phyloP scores from a whole-genome alignment of 1,139 yeast species.

The Debaryomycetaceae sp. region DNA sequence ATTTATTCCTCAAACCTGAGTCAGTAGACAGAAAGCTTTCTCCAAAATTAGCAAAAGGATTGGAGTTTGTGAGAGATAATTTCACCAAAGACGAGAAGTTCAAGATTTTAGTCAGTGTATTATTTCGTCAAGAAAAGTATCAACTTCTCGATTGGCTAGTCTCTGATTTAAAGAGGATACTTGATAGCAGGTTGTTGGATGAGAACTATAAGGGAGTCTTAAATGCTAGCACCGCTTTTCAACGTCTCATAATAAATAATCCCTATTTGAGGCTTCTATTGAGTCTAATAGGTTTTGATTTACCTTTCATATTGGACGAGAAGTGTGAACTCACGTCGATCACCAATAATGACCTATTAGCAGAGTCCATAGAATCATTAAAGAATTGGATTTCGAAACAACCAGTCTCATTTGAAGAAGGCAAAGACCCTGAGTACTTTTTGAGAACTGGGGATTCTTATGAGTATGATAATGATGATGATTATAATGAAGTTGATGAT shows the following conservation, averaged over 20 bases:
- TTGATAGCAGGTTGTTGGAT: constrained; percentile 19
- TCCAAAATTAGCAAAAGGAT: constrained; percentile 29
- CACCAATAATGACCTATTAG: constrained; percentile 16
- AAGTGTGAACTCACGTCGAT: constrained; percentile 24
- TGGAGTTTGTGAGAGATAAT: constrained; percentile 35
- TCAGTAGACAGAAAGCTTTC: constrained; percentile 11
- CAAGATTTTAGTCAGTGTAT: constrained; percentile 47
- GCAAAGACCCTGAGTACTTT: constrained; percentile 35
- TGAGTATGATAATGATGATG: constrained; percentile 16
- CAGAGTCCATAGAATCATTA: constrained; percentile 21
- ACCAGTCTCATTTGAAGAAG: constrained; percentile 40
- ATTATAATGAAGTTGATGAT: constrained; percentile 14
- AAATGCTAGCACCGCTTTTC: constrained; percentile 15
- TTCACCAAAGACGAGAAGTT: constrained; percentile 34
- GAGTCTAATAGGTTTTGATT: constrained; percentile 30
- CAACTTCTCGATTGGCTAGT: constrained; percentile 42
- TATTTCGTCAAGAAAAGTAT: constrained; percentile 44
- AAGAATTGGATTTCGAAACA: constrained; percentile 30
- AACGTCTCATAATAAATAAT: constrained; percentile 32
- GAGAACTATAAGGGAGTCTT: constrained; percentile 10
- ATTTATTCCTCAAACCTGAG: constrained; percentile 28
- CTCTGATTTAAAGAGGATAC: constrained; percentile 32
- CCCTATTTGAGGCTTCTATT: constrained; percentile 34
- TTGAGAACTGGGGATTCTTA: constrained; percentile 24
- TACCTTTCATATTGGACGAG: constrained; percentile 35